phyloP scores from a whole-genome alignment of 345 rosid genomes.

The Sisymbrium irio region DNA sequence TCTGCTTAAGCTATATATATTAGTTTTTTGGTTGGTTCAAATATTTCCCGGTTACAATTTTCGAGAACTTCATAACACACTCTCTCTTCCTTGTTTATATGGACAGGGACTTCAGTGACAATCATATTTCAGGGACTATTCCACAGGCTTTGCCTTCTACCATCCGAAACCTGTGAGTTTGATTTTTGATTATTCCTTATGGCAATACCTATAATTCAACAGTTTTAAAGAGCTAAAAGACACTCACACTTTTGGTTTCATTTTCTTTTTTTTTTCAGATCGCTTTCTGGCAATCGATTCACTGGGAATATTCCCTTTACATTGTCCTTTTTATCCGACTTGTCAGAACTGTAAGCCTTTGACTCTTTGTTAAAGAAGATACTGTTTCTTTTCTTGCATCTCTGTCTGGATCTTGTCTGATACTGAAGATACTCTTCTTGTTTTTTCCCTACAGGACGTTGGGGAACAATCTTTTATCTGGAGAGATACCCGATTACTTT shows the following conservation, averaged over 20 bases:
- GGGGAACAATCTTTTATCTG: conserved; percentile 59
- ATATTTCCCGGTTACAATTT: neutral
- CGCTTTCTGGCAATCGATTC: conserved; percentile 60
- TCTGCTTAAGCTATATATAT: neutral
- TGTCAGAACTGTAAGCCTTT: conserved; percentile 52
- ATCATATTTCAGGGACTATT: conserved; percentile 77
- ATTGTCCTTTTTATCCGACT: conserved; percentile 42
- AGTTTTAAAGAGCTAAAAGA: neutral
- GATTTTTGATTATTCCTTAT: neutral
- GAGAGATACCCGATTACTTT: conserved; percentile 75
- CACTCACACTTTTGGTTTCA: neutral
- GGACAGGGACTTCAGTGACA: conserved; percentile 83
- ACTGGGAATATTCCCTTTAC: conserved; percentile 59
- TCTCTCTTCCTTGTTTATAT: conserved; percentile 19
- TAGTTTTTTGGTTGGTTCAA: neutral
- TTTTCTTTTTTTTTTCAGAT: conserved; percentile 41
- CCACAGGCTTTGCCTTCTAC: conserved; percentile 70
- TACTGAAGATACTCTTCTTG: too few relatives aligned
- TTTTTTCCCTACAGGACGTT: conserved; percentile 50
- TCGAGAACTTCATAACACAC: neutral
- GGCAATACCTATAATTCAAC: conserved; percentile 5
- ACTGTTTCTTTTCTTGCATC: conserved; percentile 11
- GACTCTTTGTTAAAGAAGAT: conserved; percentile 28
- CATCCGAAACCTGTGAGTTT: conserved; percentile 63
- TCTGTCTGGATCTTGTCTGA: too few relatives aligned